phyloP scores from a whole-genome alignment of 331 rosid species.

The Saraca asoca region DNA sequence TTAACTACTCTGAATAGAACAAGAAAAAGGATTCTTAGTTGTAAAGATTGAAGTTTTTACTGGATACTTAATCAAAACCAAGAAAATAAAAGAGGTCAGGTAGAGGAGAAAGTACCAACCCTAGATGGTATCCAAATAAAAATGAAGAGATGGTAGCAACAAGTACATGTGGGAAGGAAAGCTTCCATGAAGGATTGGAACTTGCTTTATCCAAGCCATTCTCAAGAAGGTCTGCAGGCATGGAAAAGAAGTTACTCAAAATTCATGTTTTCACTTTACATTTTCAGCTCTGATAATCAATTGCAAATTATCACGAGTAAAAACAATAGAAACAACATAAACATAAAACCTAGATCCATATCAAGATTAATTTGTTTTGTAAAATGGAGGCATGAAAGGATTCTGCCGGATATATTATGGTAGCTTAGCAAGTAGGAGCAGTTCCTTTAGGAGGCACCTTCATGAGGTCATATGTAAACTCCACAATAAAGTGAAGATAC shows the following conservation, averaged over 20 bases:
- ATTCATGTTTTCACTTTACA: slow-evolving; percentile 8
- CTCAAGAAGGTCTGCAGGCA: slow-evolving; percentile 58
- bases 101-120: slow-evolving; percentile 61
- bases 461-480: not conserved
- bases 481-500: slow-evolving; percentile 23
- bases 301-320: too few relatives aligned
- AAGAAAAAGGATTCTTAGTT: slow-evolving; percentile 22
- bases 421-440: too few relatives aligned
- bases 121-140: slow-evolving; percentile 90
- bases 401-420: too few relatives aligned
- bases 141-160: slow-evolving; percentile 79
- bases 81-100: slow-evolving; percentile 21
- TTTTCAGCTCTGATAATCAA: too few relatives aligned
- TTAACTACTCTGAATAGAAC: slow-evolving; percentile 74
- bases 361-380: too few relatives aligned
- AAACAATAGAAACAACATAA: too few relatives aligned
- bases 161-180: slow-evolving; percentile 80
- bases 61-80: not conserved
- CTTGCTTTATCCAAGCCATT: slow-evolving; percentile 47
- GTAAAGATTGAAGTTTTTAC: slow-evolving; percentile 9
- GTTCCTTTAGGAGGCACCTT: too few relatives aligned
- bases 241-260: slow-evolving; percentile 22
- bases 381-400: too few relatives aligned
- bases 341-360: too few relatives aligned
- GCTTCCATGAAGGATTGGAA: slow-evolving; percentile 83